Evolutionary conservation across 2,329 filamentous ascomycete species (phyloP).

Genomic region (Tolypocladium guangdongense): DNA sequence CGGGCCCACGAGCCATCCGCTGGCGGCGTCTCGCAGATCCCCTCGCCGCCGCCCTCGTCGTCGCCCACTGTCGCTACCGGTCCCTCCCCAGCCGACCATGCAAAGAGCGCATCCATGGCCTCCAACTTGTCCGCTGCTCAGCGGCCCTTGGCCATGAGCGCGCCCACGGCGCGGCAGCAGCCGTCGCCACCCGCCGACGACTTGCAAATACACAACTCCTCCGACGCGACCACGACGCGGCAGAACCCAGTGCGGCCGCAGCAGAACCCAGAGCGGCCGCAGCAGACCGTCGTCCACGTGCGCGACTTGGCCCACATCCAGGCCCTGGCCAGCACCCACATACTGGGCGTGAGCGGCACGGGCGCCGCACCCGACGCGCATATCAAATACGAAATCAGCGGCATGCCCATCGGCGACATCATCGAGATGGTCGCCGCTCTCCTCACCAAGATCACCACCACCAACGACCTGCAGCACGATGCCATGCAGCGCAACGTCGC

Average conservation of each 20-base stretch:
- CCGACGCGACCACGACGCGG: not conserved
- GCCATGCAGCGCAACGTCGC: constrained; percentile 64
- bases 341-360: constrained; percentile 40
- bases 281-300: constrained; percentile 58
- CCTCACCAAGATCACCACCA: constrained; percentile 92
- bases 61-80: constrained; percentile 31
- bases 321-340: constrained; percentile 71
- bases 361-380: constrained; percentile 40
- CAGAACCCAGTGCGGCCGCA: constrained; percentile 1
- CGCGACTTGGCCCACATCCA: constrained; percentile 87
- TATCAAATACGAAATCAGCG: constrained; percentile 84
- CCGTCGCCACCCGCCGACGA: constrained; percentile 26
- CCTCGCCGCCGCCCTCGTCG: constrained; percentile 44
- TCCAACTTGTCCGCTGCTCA: constrained; percentile 17
- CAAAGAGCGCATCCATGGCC: constrained; percentile 37
- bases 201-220: constrained; percentile 18
- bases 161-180: constrained; percentile 14
- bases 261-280: constrained; percentile 13
- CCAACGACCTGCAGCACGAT: constrained; percentile 90
- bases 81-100: constrained; percentile 28
- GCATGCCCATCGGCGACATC: constrained; percentile 92
- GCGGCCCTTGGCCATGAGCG: constrained; percentile 9
- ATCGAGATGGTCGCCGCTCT: constrained; percentile 98
- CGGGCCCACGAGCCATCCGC: constrained; percentile 13
- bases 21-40: constrained; percentile 36